Evolutionary conservation across 2,329 filamentous ascomycete species (phyloP).

Genomic region (Paracamarosporium sp.): DNA sequence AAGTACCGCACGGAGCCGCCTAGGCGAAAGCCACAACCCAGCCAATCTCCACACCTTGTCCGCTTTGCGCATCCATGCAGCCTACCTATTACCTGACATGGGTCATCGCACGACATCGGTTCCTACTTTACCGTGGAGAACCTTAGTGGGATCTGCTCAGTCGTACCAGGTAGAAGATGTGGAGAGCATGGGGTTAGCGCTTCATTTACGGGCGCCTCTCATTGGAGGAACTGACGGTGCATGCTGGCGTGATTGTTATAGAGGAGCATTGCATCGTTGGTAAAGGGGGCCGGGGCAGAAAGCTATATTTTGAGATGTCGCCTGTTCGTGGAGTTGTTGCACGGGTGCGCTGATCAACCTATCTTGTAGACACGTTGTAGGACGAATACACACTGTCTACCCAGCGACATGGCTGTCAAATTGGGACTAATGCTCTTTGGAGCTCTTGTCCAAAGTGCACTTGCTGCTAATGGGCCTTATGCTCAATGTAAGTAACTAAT

Average conservation of each 20-base stretch:
- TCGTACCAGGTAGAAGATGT: not conserved
- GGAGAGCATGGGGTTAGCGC: not conserved
- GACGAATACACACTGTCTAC: not conserved
- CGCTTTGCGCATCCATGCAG: not conserved
- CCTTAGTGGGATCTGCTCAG: not conserved
- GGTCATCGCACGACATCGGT: not conserved
- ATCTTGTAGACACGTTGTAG: constrained; percentile 7
- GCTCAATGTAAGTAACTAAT: constrained; percentile 16
- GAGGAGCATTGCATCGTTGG: not conserved
- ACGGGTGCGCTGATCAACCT: not conserved
- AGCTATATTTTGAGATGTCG: not conserved
- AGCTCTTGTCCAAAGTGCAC: constrained; percentile 13
- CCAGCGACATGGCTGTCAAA: not conserved
- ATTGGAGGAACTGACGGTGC: not conserved
- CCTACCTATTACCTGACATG: not conserved
- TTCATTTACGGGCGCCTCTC: not conserved
- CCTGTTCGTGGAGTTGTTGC: not conserved
- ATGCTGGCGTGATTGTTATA: not conserved
- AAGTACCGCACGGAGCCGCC: constrained; percentile 21
- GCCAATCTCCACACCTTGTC: not conserved
- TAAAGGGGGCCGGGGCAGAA: not conserved
- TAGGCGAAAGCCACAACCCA: not conserved
- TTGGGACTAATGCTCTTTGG: constrained; percentile 15
- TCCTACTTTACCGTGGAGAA: not conserved
- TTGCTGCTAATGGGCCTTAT: constrained; percentile 13